These are phyloP conservation scores for Pythium scleroteichum DNA, from an alignment of 352 stramenopile species.

Conservation along the genomic window DNA sequence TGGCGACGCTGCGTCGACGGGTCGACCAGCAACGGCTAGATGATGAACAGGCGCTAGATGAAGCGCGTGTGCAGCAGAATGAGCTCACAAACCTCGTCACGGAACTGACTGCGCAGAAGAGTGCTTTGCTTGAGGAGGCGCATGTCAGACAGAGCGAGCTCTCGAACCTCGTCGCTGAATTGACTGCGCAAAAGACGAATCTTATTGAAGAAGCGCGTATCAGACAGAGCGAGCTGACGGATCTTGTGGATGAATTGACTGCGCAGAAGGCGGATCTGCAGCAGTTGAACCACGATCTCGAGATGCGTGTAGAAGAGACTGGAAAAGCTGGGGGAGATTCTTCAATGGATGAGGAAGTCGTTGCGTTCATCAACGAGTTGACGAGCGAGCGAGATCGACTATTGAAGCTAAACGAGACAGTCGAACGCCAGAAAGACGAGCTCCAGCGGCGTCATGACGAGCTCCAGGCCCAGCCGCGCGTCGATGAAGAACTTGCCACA, in stretches of 20 bases:
- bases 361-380: conserved; percentile 9
- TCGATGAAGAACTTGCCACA: conserved; percentile 18
- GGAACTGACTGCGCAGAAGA: conserved; percentile 8
- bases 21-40: too few relatives aligned
- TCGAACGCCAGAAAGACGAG: conserved; percentile 13
- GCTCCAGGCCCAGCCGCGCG: conserved; percentile 14
- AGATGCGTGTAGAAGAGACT: conserved; percentile 9
- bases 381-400: conserved; percentile 11
- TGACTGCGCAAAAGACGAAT: conserved; percentile 10
- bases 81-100: conserved; percentile 4
- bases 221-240: conserved; percentile 5
- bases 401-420: conserved; percentile 2
- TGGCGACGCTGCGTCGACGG: too few relatives aligned
- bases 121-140: too few relatives aligned
- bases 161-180: not conserved
- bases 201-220: conserved; percentile 1
- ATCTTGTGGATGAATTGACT: conserved; percentile 2
- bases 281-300: conserved; percentile 3
- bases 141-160: conserved; percentile 3
- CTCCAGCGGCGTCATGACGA: conserved; percentile 12
- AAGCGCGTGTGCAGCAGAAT: not conserved
- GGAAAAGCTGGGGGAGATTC: not conserved
- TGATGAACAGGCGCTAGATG: too few relatives aligned
- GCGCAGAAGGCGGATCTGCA: conserved; percentile 14
- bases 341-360: conserved; percentile 2